Base-by-base conservation (phyloP, 169 alveolate genomes). In the Theileria equi region DNA sequence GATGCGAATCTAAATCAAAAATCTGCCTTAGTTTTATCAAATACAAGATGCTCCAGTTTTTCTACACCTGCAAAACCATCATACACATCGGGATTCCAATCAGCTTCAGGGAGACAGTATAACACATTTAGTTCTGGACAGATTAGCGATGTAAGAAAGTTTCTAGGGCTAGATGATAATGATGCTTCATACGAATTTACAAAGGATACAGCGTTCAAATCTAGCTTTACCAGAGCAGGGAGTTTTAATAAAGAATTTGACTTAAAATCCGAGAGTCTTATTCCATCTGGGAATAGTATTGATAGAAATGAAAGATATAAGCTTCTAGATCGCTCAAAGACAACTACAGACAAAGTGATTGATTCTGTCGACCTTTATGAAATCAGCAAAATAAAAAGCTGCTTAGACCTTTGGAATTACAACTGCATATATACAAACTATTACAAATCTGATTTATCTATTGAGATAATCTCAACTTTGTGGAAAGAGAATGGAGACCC, bases 401-500 rank as follows among this genome's bases (percentile, higher is more conserved):
- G 34, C 61, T 31, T 52, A 6, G 81, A 70, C 10, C 5, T 35
- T 35, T 70, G 81, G 81, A 43, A 57, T 58, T 50, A 45, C 35
- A 50, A 36, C 19, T 58, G 81, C 57, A 49, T 36, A 3, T 31
- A 49, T 32, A 70, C 81, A 11, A 59, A 57, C 21, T 66, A 55
- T 36, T 64, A 53, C 26, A 57, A 54, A 48, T 70, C 81, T 3
- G 60, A 57, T 44, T 36, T 70, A 19, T 70, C 81, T 21, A 61
- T 64, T 5, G 50, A 57, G 23, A 49, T 58, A 64, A 52, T 70
- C 28, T 55, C 81, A 25, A 45, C 45, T 16, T 29, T 70, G 44
- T 73, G 83, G 83, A 52, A 53, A 28, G 19, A 36, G 47, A 55
- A 63, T 25, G 78, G 78, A 11, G 63, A 73, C 21, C 83, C 83